Percentiles rank a stretch among this genome's conserved stretches.
phyloP scores from a whole-genome alignment of 192 early-diverging fungal species.

The Umbelopsis sp. region DNA sequence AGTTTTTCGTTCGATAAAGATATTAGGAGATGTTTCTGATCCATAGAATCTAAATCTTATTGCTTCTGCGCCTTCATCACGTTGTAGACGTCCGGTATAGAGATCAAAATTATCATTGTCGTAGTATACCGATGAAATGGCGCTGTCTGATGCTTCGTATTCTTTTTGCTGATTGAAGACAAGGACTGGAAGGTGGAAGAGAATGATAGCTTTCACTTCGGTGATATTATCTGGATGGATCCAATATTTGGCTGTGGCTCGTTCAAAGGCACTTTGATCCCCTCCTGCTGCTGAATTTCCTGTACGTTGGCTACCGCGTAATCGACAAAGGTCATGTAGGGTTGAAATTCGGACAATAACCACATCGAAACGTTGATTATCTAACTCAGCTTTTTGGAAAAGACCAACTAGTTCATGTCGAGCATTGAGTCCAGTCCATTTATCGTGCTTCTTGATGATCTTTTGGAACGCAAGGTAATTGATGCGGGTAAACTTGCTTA shows the following conservation, averaged over 20 bases:
- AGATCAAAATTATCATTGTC: constrained; percentile 92
- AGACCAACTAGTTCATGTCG: constrained; percentile 8
- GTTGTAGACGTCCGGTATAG: constrained; percentile 87
- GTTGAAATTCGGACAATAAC: constrained; percentile 32
- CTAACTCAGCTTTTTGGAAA: constrained; percentile 30
- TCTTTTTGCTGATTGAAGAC: constrained; percentile 82
- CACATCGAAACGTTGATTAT: constrained; percentile 76
- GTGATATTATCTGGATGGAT: constrained; percentile 96
- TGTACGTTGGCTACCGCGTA: constrained; percentile 20
- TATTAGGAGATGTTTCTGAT: constrained; percentile 16
- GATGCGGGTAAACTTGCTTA: constrained; percentile 71
- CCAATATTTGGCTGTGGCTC: constrained; percentile 95
- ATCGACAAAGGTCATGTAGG: constrained; percentile 31
- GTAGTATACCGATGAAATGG: constrained; percentile 92
- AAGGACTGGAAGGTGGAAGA: constrained; percentile 91
- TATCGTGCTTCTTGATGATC: constrained; percentile 98
- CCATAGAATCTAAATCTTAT: constrained; percentile 97
- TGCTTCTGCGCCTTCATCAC: constrained; percentile 87
- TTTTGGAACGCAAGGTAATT: constrained; percentile 82
- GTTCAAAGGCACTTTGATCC: constrained; percentile 61
- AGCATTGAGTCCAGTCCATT: constrained; percentile 55
- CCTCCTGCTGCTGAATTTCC: constrained; percentile 28
- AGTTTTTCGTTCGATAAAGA: constrained; percentile 37
- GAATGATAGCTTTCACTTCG: constrained; percentile 90
- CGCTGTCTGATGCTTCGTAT: constrained; percentile 66